Conservation (phyloP, 2,329 filamentous ascomycete genomes). For the Botryotinia calthae region DNA sequence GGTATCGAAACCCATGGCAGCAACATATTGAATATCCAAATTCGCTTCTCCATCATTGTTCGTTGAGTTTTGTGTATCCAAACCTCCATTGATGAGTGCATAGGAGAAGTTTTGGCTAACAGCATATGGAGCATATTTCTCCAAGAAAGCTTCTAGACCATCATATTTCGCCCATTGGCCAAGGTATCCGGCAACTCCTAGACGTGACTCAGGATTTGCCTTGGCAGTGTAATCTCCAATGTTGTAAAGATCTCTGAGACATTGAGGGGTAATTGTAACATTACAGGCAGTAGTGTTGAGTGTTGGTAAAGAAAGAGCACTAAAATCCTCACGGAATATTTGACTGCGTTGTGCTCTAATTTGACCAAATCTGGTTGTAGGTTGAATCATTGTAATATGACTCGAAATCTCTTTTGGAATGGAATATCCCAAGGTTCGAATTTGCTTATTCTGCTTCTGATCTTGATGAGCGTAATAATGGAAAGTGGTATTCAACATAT, state of each 20-base stretch:
- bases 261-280: slow-evolving; percentile 38
- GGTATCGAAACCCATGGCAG: slow-evolving; percentile 50
- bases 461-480: slow-evolving; percentile 40
- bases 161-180: slow-evolving; percentile 33
- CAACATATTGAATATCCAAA: slow-evolving; percentile 51
- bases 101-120: slow-evolving; percentile 33
- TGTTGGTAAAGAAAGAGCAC: slow-evolving; percentile 30
- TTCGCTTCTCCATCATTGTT: slow-evolving; percentile 40
- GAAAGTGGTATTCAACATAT: slow-evolving; percentile 41
- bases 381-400: slow-evolving; percentile 44
- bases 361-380: slow-evolving; percentile 51
- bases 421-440: slow-evolving; percentile 49
- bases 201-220: slow-evolving; percentile 49
- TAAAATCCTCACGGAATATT: slow-evolving; percentile 21
- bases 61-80: slow-evolving; percentile 40
- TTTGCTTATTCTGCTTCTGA: slow-evolving; percentile 43
- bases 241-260: slow-evolving; percentile 39
- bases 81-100: slow-evolving; percentile 37
- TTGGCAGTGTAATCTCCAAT: slow-evolving; percentile 50
- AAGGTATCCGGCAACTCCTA: slow-evolving; percentile 56
- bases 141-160: slow-evolving; percentile 27
- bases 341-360: slow-evolving; percentile 32
- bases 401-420: slow-evolving; percentile 39
- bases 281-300: slow-evolving; percentile 33
- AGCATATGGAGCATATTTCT: slow-evolving; percentile 28